Base-by-base conservation (phyloP, 2,329 filamentous ascomycete genomes). In the Coniochaeta sp. region DNA sequence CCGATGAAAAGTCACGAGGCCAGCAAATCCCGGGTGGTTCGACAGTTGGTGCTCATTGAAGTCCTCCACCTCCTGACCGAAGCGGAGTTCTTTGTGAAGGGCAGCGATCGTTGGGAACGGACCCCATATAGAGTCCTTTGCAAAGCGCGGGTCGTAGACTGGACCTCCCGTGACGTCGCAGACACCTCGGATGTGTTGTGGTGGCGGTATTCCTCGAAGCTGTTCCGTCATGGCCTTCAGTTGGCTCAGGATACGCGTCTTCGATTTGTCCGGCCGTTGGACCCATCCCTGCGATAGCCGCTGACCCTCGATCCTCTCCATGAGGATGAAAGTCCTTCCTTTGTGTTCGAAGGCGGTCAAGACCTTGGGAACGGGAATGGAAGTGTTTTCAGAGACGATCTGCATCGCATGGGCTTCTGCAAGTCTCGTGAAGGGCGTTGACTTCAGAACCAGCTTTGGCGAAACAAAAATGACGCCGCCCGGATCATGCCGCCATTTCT, bases 341-440 rank as follows among this genome's bases (percentile, higher is more conserved):
- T 64, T 60, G 52, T 67, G 60, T 2, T 58, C 49, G 53, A 75
- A 76, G 12, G 71, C 65, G 54, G 60, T 71, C 54, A 72, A 63
- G 1, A 76, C 63, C 22, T 67, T 64, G 1, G 74, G 73, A 1
- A 76, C 70, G 5, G 71, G 73, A 24, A 77, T 65, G 9, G 62
- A 63, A 4, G 72, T 77, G 48, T 72, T 62, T 13, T 61, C 46
- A 5, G 66, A 62, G 46, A 77, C 54, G 48, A 68, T 74, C 22
- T 63, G 55, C 63, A 77, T 71, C 3, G 71, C 61, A 33, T 60
- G 59, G 26, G 66, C 71, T 60, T 75, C 70, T 6, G 66, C 59
- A 7, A 74, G 61, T 38, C 65, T 61, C 9, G 60, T 56, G 40
- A 48, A 56, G 27, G 50, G 51, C 10, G 62, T 67, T 14, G 60